A percentile compares a stretch with the other conserved stretches of the same genome.
Evolutionary conservation across 768 basidiomycete species (phyloP).

Genomic region (Lanmaoa rubissima): DNA sequence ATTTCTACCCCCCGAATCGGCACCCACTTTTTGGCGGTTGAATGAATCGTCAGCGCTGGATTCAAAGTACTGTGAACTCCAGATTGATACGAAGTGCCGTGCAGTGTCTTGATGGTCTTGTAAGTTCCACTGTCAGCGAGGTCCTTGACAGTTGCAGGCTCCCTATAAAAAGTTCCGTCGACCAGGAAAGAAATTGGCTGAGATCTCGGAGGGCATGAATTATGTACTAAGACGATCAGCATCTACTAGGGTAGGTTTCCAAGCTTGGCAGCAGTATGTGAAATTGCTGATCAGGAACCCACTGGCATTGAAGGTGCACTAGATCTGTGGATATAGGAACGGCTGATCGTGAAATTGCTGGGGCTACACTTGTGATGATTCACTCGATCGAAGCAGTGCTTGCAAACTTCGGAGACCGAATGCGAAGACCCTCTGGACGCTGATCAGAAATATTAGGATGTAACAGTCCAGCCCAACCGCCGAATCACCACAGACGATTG

Average conservation of each 20-base stretch:
- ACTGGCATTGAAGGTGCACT: constrained; percentile 70
- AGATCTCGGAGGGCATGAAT: constrained; percentile 69
- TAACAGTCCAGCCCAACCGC: constrained; percentile 56
- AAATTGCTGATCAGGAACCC: constrained; percentile 2
- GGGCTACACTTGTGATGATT: constrained; percentile 47
- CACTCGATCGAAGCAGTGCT: constrained; percentile 31
- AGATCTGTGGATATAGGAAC: constrained; percentile 59
- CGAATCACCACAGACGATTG: constrained; percentile 78
- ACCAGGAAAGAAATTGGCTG: constrained; percentile 79
- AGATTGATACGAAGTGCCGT: no score
- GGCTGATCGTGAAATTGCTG: constrained; percentile 45
- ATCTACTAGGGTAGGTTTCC: constrained; percentile 65
- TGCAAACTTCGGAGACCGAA: constrained; percentile 7
- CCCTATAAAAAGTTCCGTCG: constrained; percentile 90
- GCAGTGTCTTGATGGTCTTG: no score
- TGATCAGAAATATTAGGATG: constrained; percentile 45
- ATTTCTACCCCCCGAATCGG: no score
- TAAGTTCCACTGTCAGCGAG: no score
- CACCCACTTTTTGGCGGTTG: no score
- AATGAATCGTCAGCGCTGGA: no score
- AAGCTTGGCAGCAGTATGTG: background rate
- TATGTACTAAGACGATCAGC: constrained; percentile 78
- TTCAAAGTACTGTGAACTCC: no score
- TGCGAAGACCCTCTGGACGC: constrained; percentile 31
- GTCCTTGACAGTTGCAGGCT: no score